phyloP scores from a whole-genome alignment of 2,329 filamentous ascomycete species.

The Epichloe aotearoae region DNA sequence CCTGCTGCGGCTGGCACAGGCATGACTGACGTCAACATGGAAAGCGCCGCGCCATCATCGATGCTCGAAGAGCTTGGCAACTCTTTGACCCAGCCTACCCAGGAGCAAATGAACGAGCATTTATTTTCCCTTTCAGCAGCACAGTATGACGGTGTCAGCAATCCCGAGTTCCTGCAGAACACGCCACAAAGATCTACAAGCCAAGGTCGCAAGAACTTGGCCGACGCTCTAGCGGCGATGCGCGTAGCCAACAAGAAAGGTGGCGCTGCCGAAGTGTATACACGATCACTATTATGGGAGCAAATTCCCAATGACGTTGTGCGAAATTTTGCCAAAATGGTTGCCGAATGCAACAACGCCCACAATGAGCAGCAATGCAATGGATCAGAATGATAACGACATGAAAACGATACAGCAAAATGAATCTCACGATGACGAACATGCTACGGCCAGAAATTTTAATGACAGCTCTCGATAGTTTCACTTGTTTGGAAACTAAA shows the following conservation, averaged over 20 bases:
- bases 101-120: constrained; percentile 79
- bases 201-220: constrained; percentile 59
- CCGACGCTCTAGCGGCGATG: constrained; percentile 70
- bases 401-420: constrained; percentile 20
- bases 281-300: constrained; percentile 84
- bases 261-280: constrained; percentile 73
- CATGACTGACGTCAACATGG: constrained; percentile 27
- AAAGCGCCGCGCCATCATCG: constrained; percentile 39
- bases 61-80: constrained; percentile 55
- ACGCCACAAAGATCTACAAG: constrained; percentile 39
- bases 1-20: constrained; percentile 26
- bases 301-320: constrained; percentile 88
- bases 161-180: constrained; percentile 54
- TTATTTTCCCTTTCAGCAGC: constrained; percentile 74
- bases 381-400: constrained; percentile 26
- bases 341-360: constrained; percentile 55
- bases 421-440: constrained; percentile 24
- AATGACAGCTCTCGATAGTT: constrained; percentile 11
- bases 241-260: constrained; percentile 56
- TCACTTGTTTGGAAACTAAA: constrained; percentile 6
- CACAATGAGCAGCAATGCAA: constrained; percentile 30
- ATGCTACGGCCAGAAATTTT: constrained; percentile 13
- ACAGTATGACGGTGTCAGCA: constrained; percentile 69
- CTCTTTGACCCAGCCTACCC: constrained; percentile 58
- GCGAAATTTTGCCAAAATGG: constrained; percentile 81